phyloP scores from a whole-genome alignment of 768 basidiomycete species.

The Russula griseocarnosa region DNA sequence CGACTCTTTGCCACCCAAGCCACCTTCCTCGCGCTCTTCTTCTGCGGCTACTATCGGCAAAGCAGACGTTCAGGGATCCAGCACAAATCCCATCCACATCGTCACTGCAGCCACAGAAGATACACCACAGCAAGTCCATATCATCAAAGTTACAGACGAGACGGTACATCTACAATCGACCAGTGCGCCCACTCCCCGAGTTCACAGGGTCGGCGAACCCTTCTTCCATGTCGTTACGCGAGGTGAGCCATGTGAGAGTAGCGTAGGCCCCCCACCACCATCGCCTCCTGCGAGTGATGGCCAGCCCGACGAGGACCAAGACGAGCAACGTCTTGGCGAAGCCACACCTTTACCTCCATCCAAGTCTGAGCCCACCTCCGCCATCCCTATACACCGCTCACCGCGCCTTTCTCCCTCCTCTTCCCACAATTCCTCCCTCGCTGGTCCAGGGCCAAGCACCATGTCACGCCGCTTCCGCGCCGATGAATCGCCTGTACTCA shows the following conservation, averaged over 20 bases:
- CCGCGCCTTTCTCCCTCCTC: conserved; percentile 22
- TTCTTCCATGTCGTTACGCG: conserved; percentile 35
- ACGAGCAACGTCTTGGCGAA: neutral
- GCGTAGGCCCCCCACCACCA: conserved; percentile 55
- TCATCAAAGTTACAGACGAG: conserved; percentile 53
- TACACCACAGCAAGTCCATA: conserved; percentile 48
- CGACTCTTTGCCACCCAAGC: conserved; percentile 7
- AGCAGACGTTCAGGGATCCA: conserved; percentile 20
- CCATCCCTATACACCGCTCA: conserved; percentile 3
- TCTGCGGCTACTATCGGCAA: conserved; percentile 19
- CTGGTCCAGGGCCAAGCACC: conserved; percentile 27
- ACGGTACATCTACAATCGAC: conserved; percentile 42
- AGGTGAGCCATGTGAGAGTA: conserved; percentile 27
- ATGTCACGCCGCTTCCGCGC: conserved; percentile 23
- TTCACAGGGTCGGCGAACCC: conserved; percentile 38
- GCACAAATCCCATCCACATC: conserved; percentile 36
- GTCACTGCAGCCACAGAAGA: conserved; percentile 32
- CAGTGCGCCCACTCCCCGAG: conserved; percentile 34
- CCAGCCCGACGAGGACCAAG: conserved; percentile 27
- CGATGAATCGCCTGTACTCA: conserved; percentile 31
- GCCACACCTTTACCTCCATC: conserved; percentile 6
- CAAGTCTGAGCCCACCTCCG: conserved; percentile 13
- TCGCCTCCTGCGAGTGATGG: conserved; percentile 46
- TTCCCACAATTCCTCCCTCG: conserved; percentile 17
- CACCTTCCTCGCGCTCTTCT: conserved; percentile 27